Evolutionary conservation across 148 eudicot genomes (phyloP), one percentile per base, ranked within the genome.

Genomic region (Dianthus caryophyllus): DNA sequence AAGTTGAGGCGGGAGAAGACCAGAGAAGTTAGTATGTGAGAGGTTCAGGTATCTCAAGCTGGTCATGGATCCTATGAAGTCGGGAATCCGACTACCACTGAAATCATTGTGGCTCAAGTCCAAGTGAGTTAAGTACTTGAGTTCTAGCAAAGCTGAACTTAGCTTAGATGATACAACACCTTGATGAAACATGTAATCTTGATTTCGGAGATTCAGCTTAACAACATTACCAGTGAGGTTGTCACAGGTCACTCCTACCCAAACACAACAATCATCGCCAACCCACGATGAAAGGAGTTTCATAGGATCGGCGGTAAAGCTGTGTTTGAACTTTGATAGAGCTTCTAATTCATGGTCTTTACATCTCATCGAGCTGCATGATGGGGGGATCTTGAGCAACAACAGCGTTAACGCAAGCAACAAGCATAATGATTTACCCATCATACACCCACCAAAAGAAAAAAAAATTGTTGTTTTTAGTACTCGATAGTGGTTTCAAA

Each of bases 201-300:
- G 36, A 56, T 36, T 56, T 10, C 17, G 44, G n/a, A 48, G 7
- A 7, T 12, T 21, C 9, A 72, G 46, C 50, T 43, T 39, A 16
- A 59, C 11, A 1, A 70, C 59, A n/a, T 59, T 22, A 13, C 55
- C 30, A 8, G 67, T 72, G 10, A 58, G 11, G 56, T 76, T 41
- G 57, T 70, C 69, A 41, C 75, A 76, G 13, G 26, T 58, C 21
- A 76, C 71, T 31, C 80, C 80, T 21, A 16, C 31, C 80, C 80
- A 77, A 1, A 21, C 39, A 15, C 80, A 77, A 50, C 76, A 71
- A 26, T 71, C 73, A 12, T 71, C 31, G 1, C 65, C 80, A 16
- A 29, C 43, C 66, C 66, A 70, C 14, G 67, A 61, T 10, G 24
- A 36, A 43, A 70, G 17, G 15, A 12, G 50, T 9, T 46, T 0